Percentiles rank a stretch among this genome's conserved stretches.
Evolutionary conservation across 1,139 yeast species (phyloP).

Genomic region (Kodamaea suecica): DNA sequence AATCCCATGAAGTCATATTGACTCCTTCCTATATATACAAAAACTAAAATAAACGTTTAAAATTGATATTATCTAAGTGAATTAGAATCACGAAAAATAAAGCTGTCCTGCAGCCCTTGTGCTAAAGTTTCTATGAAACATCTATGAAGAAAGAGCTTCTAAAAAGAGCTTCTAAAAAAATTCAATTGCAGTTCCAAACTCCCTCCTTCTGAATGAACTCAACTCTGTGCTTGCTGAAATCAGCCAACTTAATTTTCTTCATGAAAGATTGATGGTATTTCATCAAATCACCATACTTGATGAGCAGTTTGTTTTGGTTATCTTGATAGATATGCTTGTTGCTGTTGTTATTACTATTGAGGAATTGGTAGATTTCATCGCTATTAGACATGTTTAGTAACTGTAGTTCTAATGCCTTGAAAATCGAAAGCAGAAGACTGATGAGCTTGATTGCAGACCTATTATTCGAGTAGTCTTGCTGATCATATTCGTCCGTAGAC

Average conservation of each 20-base stretch:
- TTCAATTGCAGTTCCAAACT: too few species aligned
- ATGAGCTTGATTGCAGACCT: slow-evolving; percentile 13
- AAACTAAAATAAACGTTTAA: neutral
- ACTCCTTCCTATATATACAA: neutral
- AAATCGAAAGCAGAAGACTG: slow-evolving; percentile 12
- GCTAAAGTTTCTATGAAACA: too few species aligned
- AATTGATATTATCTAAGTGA: too few species aligned
- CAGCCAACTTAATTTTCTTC: slow-evolving; percentile 6
- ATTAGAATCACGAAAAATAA: too few species aligned
- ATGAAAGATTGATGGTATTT: slow-evolving; percentile 9
- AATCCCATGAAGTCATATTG: neutral
- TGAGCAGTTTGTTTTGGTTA: slow-evolving; percentile 5
- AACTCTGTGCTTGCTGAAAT: slow-evolving; percentile 4
- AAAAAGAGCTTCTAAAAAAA: too few species aligned
- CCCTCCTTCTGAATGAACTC: neutral
- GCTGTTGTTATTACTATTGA: slow-evolving; percentile 12
- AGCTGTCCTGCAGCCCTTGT: too few species aligned
- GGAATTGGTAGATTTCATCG: slow-evolving; percentile 13
- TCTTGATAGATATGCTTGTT: slow-evolving; percentile 5
- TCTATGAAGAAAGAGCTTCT: too few species aligned
- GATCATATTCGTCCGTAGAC: neutral
- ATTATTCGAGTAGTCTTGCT: slow-evolving; percentile 2
- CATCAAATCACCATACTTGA: slow-evolving; percentile 15
- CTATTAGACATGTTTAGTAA: slow-evolving; percentile 10
- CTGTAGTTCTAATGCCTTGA: slow-evolving; percentile 13